A percentile compares a stretch with the other conserved stretches of the same genome.
These are phyloP conservation scores for Coemansia aciculifera DNA, from an alignment of 192 early-diverging fungal genomes.

Conservation along the genomic window DNA sequence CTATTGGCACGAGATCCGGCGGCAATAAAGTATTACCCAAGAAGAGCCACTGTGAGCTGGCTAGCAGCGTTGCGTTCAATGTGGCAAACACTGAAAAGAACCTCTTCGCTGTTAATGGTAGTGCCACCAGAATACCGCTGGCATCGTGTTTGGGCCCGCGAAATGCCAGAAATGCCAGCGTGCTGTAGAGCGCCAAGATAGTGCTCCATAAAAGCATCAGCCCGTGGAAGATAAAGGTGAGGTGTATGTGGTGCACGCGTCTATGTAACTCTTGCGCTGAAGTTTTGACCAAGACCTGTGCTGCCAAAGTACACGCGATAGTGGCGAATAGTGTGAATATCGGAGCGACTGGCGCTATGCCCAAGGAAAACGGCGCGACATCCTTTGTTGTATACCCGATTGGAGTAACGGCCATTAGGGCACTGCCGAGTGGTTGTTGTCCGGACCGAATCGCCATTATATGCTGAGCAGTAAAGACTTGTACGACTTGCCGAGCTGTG, in stretches of 20 bases:
- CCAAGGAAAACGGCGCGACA: conserved; percentile 11
- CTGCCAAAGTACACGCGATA: conserved; percentile 7
- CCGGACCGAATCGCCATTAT: neutral
- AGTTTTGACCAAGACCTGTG: conserved; percentile 9
- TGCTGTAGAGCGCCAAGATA: conserved; percentile 8
- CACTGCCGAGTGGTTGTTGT: neutral
- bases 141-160: conserved; percentile 5
- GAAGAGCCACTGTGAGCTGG: conserved; percentile 21
- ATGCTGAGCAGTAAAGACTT: neutral
- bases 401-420: neutral
- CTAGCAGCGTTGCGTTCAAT: conserved; percentile 2
- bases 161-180: conserved; percentile 16
- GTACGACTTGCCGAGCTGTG: neutral
- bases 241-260: neutral
- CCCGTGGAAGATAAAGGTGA: neutral
- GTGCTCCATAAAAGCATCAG: conserved; percentile 12
- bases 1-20: conserved; percentile 13
- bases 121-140: neutral
- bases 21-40: conserved; percentile 16
- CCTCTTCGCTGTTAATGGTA: conserved; percentile 2
- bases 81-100: conserved; percentile 15
- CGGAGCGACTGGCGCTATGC: conserved; percentile 18
- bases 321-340: conserved; percentile 8
- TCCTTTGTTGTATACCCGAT: conserved; percentile 9
- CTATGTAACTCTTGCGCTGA: conserved; percentile 1